Evolutionary conservation across 176 grass and related monocot genomes (phyloP).

Genomic region (Leersia perrieri): DNA sequence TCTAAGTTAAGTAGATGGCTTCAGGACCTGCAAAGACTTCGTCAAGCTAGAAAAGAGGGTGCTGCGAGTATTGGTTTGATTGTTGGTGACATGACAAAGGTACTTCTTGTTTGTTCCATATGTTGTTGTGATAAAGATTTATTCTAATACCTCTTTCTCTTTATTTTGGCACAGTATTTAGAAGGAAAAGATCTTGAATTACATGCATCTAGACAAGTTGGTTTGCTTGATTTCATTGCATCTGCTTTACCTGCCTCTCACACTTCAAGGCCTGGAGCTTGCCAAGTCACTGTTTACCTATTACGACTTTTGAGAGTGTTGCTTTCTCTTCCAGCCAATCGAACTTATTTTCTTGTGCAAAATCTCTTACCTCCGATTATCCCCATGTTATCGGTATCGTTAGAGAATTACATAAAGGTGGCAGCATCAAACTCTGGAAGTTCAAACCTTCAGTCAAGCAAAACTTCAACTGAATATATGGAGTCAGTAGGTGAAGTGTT

Average conservation of each 20-base stretch:
- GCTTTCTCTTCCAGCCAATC: slow-evolving; percentile 82
- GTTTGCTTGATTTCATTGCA: slow-evolving; percentile 91
- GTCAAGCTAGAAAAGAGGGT: slow-evolving; percentile 97
- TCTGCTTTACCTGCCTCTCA: slow-evolving; percentile 95
- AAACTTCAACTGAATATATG: slow-evolving; percentile 72
- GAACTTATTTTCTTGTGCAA: slow-evolving; percentile 89
- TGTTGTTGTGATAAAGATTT: slow-evolving; percentile 24
- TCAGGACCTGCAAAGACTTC: slow-evolving; percentile 89
- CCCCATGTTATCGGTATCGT: slow-evolving; percentile 88
- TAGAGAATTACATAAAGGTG: slow-evolving; percentile 99
- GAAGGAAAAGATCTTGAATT: slow-evolving; percentile 90
- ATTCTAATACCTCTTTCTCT: slow-evolving; percentile 35
- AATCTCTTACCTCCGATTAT: slow-evolving; percentile 98
- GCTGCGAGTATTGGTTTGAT: slow-evolving; percentile 90
- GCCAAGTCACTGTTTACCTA: slow-evolving; percentile 93
- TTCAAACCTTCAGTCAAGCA: slow-evolving; percentile 54
- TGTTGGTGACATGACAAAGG: slow-evolving; percentile 88
- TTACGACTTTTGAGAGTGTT: slow-evolving; percentile 66
- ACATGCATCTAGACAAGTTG: slow-evolving; percentile 89
- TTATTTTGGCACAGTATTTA: slow-evolving; percentile 75
- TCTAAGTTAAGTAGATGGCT: slow-evolving; percentile 95
- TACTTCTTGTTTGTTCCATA: slow-evolving; percentile 47
- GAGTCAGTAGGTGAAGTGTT: slow-evolving; percentile 82
- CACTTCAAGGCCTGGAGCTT: slow-evolving; percentile 92
- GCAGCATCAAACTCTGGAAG: slow-evolving; percentile 76